Conservation (phyloP, 805 yeast genomes). For the Pichia heedii region DNA sequence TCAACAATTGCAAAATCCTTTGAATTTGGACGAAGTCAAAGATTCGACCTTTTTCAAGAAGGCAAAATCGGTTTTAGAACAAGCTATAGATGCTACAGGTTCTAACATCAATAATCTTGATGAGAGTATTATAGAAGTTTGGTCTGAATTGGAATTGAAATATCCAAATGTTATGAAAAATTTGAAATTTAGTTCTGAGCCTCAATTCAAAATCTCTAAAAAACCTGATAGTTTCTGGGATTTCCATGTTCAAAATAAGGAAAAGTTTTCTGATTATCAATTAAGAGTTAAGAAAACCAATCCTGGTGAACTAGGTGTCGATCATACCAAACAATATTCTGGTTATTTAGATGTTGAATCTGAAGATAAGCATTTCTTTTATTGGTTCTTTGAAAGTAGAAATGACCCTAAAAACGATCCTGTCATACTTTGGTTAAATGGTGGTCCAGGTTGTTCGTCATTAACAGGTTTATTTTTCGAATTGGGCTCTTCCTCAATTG, state of each 20-base stretch:
- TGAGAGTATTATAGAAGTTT: slow-evolving; percentile 38
- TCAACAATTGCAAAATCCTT: slow-evolving; percentile 6
- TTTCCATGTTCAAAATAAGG: slow-evolving; percentile 20
- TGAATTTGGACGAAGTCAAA: slow-evolving; percentile 1
- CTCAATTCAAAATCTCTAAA: slow-evolving; percentile 32
- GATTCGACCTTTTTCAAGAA: slow-evolving; percentile 2
- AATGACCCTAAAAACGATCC: slow-evolving; percentile 84
- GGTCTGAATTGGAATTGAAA: slow-evolving; percentile 55
- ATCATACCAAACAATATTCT: slow-evolving; percentile 58
- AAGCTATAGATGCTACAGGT: slow-evolving; percentile 44
- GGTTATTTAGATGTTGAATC: slow-evolving; percentile 65
- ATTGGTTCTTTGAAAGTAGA: slow-evolving; percentile 90
- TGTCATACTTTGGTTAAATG: slow-evolving; percentile 78
- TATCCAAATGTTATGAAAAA: slow-evolving; percentile 49
- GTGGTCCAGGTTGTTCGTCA: slow-evolving; percentile 96
- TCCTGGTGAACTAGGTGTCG: slow-evolving; percentile 46
- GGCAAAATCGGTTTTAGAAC: slow-evolving; percentile 21
- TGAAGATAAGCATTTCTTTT: slow-evolving; percentile 78
- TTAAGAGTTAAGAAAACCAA: slow-evolving; percentile 40
- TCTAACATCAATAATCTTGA: slow-evolving; percentile 43
- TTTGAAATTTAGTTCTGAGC: slow-evolving; percentile 42
- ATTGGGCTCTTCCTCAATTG: slow-evolving; percentile 79
- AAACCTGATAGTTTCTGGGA: slow-evolving; percentile 30
- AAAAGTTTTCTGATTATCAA: slow-evolving; percentile 35
- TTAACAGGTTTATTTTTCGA: slow-evolving; percentile 86